Evolutionary conservation across 2,329 filamentous ascomycete genomes (phyloP).

Genomic region (Phialemoniopsis sp.): DNA sequence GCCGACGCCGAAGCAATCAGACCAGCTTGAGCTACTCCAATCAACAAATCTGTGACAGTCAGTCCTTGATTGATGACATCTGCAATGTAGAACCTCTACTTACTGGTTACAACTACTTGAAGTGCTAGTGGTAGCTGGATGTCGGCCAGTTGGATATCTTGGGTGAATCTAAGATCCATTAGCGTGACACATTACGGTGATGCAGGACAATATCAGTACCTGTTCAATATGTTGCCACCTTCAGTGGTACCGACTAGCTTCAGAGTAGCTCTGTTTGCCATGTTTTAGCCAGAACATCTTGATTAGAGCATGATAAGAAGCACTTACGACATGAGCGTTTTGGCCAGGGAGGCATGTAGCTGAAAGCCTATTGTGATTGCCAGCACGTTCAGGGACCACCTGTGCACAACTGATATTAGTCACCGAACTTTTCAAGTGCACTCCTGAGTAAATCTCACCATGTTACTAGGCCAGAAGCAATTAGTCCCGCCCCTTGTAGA

Average conservation of each 20-base stretch:
- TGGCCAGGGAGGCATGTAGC: slow-evolving; percentile 1
- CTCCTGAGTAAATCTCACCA: too few relatives aligned
- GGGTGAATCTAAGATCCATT: too few relatives aligned
- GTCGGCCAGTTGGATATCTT: slow-evolving; percentile 18
- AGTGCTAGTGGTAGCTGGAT: slow-evolving; percentile 4
- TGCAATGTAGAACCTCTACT: too few relatives aligned
- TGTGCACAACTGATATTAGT: too few relatives aligned
- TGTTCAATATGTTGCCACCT: slow-evolving; percentile 21
- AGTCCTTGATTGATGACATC: too few relatives aligned
- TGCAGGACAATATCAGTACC: too few relatives aligned
- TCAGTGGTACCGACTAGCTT: slow-evolving; percentile 8
- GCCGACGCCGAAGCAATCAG: slow-evolving; percentile 38
- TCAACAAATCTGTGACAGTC: slow-evolving; percentile 1
- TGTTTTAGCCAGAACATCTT: too few relatives aligned
- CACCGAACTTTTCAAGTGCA: too few relatives aligned
- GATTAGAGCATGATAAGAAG: too few relatives aligned
- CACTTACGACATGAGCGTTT: neutral
- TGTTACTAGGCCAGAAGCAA: neutral
- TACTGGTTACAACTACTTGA: slow-evolving; percentile 12
- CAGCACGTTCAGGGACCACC: neutral
- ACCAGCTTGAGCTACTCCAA: slow-evolving; percentile 34
- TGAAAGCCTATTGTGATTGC: neutral
- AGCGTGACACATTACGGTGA: too few relatives aligned
- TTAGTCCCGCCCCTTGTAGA: slow-evolving; percentile 1
- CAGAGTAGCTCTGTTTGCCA: slow-evolving; percentile 3